Evolutionary conservation across 306 rosid genomes (phyloP), one percentile per base, ranked within the genome.

Genomic region (Acmispon strigosus): DNA sequence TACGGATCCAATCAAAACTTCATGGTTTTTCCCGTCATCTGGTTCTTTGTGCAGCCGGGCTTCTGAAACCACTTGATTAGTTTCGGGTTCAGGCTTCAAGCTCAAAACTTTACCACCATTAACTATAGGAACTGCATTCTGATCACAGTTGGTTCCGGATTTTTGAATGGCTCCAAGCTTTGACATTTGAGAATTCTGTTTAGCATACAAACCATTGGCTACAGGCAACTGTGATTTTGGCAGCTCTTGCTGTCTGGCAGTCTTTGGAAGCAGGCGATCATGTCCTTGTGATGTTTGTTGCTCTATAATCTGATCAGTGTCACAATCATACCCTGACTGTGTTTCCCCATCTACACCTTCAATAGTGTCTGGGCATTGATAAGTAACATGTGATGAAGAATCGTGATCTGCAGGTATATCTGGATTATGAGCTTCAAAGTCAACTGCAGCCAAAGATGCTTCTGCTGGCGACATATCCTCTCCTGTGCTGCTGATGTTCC

Each of bases 1-100:
- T 51, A 94, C 88, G 29, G 98, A 94, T 71, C 98, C 98, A 71
- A 94, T 94, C 79, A 94, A 61, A 73, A 93, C 92, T 84, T 93
- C 89, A 14, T 53, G 82, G 55, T 78, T 89, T 70, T 87, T 90
- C 15, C 58, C 58, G 76, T 84, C 78, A 61, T 80, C 89, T 4
- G 80, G 66, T 77, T 86, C 92, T 68, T 77, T 78, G 71, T 65
- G 84, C 62, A 66, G 78, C 66, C 70, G 75, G 67, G 83, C 73
- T 75, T 84, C 81, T 42, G 76, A 73, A 69, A 79, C 73, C 67
- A 64, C 78, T 29, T 76, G 87, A 70, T 67, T 80, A 61, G 19
- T 70, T 83, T 86, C 90, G 61, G 84, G 86, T 77, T 84, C 87
- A 68, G 89, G 82, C 69, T 93, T 93, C 55, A 79, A 82, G 85